These are phyloP conservation scores for Sphagnurus paluster DNA, from an alignment of 1,284 basidiomycete species.

Conservation along the genomic window DNA sequence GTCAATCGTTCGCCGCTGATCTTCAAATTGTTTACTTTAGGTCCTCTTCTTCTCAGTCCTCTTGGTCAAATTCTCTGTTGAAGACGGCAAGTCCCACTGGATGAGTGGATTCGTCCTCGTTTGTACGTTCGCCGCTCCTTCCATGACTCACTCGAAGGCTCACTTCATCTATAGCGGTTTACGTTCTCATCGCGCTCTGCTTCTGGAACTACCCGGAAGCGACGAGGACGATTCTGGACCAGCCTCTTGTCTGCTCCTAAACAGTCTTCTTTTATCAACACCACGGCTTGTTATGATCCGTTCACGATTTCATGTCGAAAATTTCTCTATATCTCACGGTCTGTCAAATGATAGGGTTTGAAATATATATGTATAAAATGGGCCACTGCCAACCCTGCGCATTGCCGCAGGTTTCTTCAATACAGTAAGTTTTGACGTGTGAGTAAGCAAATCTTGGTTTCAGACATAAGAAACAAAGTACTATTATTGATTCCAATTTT, in stretches of 20 bases:
- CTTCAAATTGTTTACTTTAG: conserved; percentile 18
- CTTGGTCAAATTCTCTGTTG: conserved; percentile 61
- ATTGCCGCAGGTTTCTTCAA: no score
- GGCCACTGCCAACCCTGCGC: no score
- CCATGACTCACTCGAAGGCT: neutral
- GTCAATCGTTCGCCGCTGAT: neutral
- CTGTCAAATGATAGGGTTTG: no score
- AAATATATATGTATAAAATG: no score
- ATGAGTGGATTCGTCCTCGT: conserved; percentile 58
- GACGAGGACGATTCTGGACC: conserved; percentile 33
- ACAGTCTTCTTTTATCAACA: no score
- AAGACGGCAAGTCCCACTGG: conserved; percentile 65
- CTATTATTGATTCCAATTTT: no score
- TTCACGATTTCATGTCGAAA: no score
- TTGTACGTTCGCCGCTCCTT: conserved; percentile 31
- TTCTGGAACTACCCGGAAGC: conserved; percentile 46
- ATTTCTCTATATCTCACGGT: no score
- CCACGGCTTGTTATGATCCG: no score
- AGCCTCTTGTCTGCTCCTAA: conserved; percentile 23
- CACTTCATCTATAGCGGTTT: conserved; percentile 29
- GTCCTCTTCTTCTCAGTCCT: conserved; percentile 55
- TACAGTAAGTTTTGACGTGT: no score
- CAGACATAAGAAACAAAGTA: no score
- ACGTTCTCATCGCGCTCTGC: conserved; percentile 41
- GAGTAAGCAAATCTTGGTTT: no score